A percentile compares a stretch with the other conserved stretches of the same genome.
These are phyloP conservation scores for Phyllosticta capitalensis DNA, from an alignment of 2,329 filamentous ascomycete species.

Conservation along the genomic window DNA sequence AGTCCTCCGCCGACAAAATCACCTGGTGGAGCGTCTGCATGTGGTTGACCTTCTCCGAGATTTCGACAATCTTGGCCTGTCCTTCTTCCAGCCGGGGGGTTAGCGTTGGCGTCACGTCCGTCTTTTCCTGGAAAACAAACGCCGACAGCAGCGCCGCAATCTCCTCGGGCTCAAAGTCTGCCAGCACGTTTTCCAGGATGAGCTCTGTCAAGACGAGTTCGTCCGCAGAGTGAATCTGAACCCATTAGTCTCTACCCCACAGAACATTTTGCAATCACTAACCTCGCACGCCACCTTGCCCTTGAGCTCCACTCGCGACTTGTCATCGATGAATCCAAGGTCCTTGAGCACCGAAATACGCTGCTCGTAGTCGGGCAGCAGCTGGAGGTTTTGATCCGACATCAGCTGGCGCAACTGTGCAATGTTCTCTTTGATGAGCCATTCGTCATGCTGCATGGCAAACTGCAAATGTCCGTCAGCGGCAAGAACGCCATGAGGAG, in stretches of 20 bases:
- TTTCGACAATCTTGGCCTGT: conserved; percentile 74
- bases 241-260: conserved; percentile 5
- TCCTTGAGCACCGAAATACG: conserved; percentile 86
- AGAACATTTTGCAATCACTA: conserved; percentile 14
- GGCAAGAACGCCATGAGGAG: conserved; percentile 1
- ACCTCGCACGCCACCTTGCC: conserved; percentile 94
- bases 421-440: conserved; percentile 92
- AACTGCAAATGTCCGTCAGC: conserved; percentile 46
- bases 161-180: conserved; percentile 90
- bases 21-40: conserved; percentile 88
- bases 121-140: conserved; percentile 98
- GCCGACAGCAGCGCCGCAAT: conserved; percentile 88
- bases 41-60: conserved; percentile 85
- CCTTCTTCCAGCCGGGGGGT: conserved; percentile 75
- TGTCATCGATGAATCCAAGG: conserved; percentile 81
- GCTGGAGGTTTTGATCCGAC: conserved; percentile 91
- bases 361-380: conserved; percentile 94
- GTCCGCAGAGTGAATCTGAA: conserved; percentile 83
- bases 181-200: conserved; percentile 91
- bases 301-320: conserved; percentile 83
- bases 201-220: conserved; percentile 93
- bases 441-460: conserved; percentile 92
- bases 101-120: conserved; percentile 67
- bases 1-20: conserved; percentile 79
- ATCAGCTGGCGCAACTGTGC: conserved; percentile 76